These are phyloP conservation scores for Nigrospora oryzae DNA, from an alignment of 2,329 filamentous ascomycete species.

Conservation along the genomic window DNA sequence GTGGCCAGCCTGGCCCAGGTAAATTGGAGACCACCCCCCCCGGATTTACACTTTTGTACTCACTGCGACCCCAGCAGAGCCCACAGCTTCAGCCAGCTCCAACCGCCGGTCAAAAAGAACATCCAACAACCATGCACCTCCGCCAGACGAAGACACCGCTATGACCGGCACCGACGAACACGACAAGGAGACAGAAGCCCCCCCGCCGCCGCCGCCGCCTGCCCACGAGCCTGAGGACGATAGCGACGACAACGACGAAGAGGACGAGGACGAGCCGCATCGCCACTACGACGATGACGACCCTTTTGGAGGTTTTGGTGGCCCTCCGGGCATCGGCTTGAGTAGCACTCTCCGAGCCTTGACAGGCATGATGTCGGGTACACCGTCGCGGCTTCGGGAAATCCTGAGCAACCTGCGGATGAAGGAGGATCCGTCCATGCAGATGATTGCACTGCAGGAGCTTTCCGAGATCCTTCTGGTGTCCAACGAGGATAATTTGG, in stretches of 20 bases:
- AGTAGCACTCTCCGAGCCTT: slow-evolving; percentile 78
- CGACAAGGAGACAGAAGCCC: slow-evolving; percentile 29
- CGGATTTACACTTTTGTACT: too few species aligned
- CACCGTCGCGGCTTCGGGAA: slow-evolving; percentile 70
- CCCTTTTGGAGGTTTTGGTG: slow-evolving; percentile 59
- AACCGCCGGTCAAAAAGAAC: slow-evolving; percentile 46
- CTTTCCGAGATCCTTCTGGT: slow-evolving; percentile 88
- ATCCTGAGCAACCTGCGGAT: slow-evolving; percentile 68
- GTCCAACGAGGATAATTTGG: slow-evolving; percentile 92
- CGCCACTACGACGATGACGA: slow-evolving; percentile 60
- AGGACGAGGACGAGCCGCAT: slow-evolving; percentile 45
- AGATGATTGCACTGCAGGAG: slow-evolving; percentile 87
- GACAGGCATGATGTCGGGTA: slow-evolving; percentile 85
- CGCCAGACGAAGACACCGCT: slow-evolving; percentile 51
- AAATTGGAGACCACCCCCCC: slow-evolving; percentile 5
- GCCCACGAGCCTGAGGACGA: slow-evolving; percentile 29
- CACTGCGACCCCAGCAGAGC: slow-evolving; percentile 17
- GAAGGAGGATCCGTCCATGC: slow-evolving; percentile 78
- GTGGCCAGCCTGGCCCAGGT: slow-evolving; percentile 36
- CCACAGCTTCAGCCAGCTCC: slow-evolving; percentile 23
- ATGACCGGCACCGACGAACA: slow-evolving; percentile 64
- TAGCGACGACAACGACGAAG: slow-evolving; percentile 33
- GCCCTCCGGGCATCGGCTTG: slow-evolving; percentile 56
- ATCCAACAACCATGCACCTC: slow-evolving; percentile 29
- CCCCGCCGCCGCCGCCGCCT: slow-evolving; percentile 34